Conservation (phyloP, 352 stramenopile genomes). For the Globisporangium canariense region DNA sequence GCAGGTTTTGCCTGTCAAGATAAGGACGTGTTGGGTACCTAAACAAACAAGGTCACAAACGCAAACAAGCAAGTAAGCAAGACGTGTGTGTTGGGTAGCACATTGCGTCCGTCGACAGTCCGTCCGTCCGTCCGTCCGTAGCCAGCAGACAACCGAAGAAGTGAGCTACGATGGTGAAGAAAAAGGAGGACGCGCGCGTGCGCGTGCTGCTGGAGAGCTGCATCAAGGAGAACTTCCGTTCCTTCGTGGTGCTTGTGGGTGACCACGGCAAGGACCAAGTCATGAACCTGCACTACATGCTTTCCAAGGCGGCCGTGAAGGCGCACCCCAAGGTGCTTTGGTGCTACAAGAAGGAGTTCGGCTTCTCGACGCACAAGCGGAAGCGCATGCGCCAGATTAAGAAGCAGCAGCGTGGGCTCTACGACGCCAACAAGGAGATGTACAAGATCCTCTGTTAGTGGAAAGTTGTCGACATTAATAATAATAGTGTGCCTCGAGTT, state of each 20-base stretch:
- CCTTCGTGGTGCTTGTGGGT: conserved; percentile 97
- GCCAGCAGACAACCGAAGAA: neutral
- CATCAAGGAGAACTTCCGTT: conserved; percentile 95
- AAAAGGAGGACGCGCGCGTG: conserved; percentile 98
- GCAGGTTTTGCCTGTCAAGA: conserved; percentile 53
- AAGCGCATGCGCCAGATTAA: conserved; percentile 95
- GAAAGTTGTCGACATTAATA: conserved; percentile 3
- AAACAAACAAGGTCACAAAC: neutral
- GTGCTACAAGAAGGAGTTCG: conserved; percentile 99
- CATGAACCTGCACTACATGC: conserved; percentile 98
- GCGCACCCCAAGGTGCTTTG: conserved; percentile 96
- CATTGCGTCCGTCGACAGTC: neutral
- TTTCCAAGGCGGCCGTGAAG: conserved; percentile 95
- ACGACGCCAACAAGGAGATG: conserved; percentile 94
- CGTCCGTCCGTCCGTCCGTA: neutral
- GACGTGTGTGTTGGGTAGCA: conserved; percentile 17
- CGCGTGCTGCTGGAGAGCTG: conserved; percentile 97
- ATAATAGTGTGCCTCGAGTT: conserved; percentile 6
- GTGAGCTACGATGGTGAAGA: conserved; percentile 93
- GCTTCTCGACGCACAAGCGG: conserved; percentile 97
- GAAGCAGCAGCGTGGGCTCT: conserved; percentile 91
- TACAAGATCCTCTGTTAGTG: conserved; percentile 90
- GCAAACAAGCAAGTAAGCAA: conserved; percentile 22
- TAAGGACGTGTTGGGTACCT: conserved; percentile 27
- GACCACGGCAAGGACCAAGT: conserved; percentile 99